phyloP scores from a whole-genome alignment of 257 asterid genomes.

The Primulina eburnea region DNA sequence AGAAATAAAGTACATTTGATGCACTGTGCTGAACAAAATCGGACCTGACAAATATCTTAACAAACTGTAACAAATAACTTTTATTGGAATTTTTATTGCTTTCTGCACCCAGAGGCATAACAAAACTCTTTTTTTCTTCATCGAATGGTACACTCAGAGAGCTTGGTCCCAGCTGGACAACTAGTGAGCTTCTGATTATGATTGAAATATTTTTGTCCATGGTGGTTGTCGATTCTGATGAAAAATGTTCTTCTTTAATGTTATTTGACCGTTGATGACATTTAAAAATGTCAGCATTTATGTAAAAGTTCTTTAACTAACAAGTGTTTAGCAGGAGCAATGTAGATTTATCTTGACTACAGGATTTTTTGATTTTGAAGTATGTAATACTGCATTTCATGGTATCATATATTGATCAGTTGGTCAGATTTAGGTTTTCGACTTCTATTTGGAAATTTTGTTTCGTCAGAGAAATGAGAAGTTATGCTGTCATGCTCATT shows the following conservation, averaged over 20 bases:
- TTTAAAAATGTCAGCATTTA: background rate
- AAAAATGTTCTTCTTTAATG: too few species aligned
- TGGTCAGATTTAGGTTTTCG: background rate
- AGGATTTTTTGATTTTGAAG: conserved; percentile 2
- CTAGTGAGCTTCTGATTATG: background rate
- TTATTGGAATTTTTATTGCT: background rate
- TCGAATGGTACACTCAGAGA: background rate
- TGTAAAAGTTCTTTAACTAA: background rate
- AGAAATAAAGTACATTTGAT: background rate
- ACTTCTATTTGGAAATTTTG: background rate
- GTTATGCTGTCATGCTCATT: background rate
- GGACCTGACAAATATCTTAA: background rate
- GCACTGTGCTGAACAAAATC: too few species aligned
- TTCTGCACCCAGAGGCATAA: background rate
- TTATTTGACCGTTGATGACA: too few species aligned
- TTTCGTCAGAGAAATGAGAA: background rate
- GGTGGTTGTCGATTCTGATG: too few species aligned
- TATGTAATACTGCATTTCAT: background rate
- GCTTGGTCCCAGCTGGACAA: background rate
- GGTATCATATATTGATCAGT: background rate
- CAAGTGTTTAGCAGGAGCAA: background rate
- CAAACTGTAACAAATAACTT: background rate
- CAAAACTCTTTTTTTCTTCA: too few species aligned
- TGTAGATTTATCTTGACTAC: background rate
- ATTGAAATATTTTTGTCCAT: too few species aligned